A percentile compares a stretch with the other conserved stretches of the same genome.
Conservation (phyloP, 2,329 filamentous ascomycete genomes). For the Aspergillus nomiae region DNA sequence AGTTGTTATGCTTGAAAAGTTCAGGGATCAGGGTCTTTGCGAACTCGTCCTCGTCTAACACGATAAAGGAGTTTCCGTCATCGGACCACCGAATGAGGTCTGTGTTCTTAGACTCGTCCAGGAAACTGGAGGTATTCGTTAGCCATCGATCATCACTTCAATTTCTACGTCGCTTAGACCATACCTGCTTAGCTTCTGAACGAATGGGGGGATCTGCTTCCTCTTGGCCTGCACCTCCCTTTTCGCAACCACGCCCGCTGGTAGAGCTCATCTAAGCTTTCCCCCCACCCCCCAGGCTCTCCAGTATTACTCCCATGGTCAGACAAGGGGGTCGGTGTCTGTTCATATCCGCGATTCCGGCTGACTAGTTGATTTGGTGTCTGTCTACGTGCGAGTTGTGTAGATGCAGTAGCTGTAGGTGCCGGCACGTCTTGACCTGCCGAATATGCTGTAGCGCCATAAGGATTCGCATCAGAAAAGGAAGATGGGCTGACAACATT, state of each 20-base stretch:
- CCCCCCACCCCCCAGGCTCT: conserved; percentile 46
- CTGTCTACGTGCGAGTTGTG: conserved; percentile 45
- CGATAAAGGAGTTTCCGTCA: conserved; percentile 93
- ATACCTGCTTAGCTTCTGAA: conserved; percentile 96
- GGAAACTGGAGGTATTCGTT: conserved; percentile 64
- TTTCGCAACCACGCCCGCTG: conserved; percentile 77
- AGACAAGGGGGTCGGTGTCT: conserved; percentile 30
- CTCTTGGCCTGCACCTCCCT: conserved; percentile 84
- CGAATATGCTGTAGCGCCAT: conserved; percentile 28
- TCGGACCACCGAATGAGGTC: conserved; percentile 97
- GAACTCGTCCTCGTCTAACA: conserved; percentile 91
- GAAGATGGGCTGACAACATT: conserved; percentile 30
- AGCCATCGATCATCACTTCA: conserved; percentile 6
- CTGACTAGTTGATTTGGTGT: conserved; percentile 42
- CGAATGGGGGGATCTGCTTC: conserved; percentile 96
- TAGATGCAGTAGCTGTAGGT: conserved; percentile 45
- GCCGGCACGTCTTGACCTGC: conserved; percentile 55
- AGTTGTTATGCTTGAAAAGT: conserved; percentile 79
- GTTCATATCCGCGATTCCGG: conserved; percentile 42
- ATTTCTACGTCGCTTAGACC: conserved; percentile 25
- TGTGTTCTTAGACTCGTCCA: conserved; percentile 90
- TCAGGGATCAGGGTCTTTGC: conserved; percentile 73
- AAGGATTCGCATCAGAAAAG: conserved; percentile 45
- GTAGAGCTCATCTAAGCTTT: conserved; percentile 78
- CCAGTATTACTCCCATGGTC: conserved; percentile 30